These are phyloP conservation scores for Dipteronia dyeriana DNA, from an alignment of 345 rosid species.

Conservation along the genomic window DNA sequence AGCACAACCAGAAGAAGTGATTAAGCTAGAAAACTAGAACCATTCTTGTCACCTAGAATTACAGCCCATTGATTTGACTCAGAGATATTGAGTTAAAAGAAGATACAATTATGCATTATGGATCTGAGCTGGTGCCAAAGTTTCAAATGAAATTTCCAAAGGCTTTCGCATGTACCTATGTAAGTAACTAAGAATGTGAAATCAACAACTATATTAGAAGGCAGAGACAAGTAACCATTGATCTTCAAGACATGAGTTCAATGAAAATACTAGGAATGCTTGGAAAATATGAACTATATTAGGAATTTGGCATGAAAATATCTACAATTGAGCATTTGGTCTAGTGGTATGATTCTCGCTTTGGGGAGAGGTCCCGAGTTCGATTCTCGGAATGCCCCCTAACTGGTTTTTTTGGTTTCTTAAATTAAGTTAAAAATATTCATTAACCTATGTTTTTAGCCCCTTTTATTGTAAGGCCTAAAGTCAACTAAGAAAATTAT, in stretches of 20 bases:
- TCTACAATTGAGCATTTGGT: slow-evolving; percentile 57
- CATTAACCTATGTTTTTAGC: neutral
- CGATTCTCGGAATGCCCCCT: slow-evolving; percentile 70
- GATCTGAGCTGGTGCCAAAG: too few relatives aligned
- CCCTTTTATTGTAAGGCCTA: neutral
- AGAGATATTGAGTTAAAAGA: too few relatives aligned
- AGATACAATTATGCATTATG: too few relatives aligned
- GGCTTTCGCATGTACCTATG: neutral
- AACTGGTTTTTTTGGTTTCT: neutral
- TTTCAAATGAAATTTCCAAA: neutral
- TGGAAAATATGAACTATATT: neutral
- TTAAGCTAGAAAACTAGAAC: neutral
- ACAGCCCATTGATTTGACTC: too few relatives aligned
- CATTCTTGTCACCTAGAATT: neutral
- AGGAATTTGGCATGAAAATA: neutral
- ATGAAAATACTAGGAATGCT: neutral
- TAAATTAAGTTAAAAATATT: neutral
- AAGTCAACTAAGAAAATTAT: neutral
- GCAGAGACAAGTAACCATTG: neutral
- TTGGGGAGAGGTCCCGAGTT: slow-evolving; percentile 87
- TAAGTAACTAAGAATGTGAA: neutral
- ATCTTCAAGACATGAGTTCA: neutral
- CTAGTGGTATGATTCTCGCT: slow-evolving; percentile 91
- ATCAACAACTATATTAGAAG: neutral
- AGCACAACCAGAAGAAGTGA: neutral